Conservation (phyloP, 805 yeast genomes). For the Saccharomycopsis javanensis region DNA sequence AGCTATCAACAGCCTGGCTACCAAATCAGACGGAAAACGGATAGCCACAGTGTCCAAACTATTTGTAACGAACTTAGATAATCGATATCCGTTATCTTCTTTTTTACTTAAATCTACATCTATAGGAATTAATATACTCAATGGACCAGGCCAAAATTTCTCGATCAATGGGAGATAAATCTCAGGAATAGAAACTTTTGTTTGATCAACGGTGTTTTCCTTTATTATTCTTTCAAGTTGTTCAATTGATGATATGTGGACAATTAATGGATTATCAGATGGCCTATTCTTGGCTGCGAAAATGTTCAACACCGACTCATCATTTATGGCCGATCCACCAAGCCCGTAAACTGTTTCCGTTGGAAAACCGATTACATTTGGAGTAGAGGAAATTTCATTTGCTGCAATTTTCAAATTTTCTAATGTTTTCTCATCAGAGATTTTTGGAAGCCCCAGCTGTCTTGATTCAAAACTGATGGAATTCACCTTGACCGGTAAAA, state of each 20-base stretch:
- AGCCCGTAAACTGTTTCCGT: conserved; percentile 96
- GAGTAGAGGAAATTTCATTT: conserved; percentile 23
- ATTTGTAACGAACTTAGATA: conserved; percentile 75
- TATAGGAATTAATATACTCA: conserved; percentile 74
- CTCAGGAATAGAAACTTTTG: conserved; percentile 47
- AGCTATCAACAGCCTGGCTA: conserved; percentile 85
- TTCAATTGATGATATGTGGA: conserved; percentile 71
- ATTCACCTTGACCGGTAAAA: conserved; percentile 6
- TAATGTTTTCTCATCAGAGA: conserved; percentile 36
- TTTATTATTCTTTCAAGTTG: conserved; percentile 59
- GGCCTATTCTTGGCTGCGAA: conserved; percentile 90
- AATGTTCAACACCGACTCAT: conserved; percentile 64
- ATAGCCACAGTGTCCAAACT: conserved; percentile 88
- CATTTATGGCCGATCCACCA: conserved; percentile 76
- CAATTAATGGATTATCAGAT: conserved; percentile 87
- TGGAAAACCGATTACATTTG: conserved; percentile 80
- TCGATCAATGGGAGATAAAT: conserved; percentile 55
- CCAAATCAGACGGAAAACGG: conserved; percentile 75
- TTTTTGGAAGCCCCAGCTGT: conserved; percentile 24
- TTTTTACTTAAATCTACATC: conserved; percentile 12
- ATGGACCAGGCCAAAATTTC: conserved; percentile 92
- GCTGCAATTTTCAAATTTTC: conserved; percentile 41
- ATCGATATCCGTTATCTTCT: conserved; percentile 29
- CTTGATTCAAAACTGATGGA: conserved; percentile 13
- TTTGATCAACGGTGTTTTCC: conserved; percentile 24